Percentiles rank a stretch among this genome's conserved stretches.
phyloP scores from a whole-genome alignment of 805 yeast species.

The Candida oleophila region DNA sequence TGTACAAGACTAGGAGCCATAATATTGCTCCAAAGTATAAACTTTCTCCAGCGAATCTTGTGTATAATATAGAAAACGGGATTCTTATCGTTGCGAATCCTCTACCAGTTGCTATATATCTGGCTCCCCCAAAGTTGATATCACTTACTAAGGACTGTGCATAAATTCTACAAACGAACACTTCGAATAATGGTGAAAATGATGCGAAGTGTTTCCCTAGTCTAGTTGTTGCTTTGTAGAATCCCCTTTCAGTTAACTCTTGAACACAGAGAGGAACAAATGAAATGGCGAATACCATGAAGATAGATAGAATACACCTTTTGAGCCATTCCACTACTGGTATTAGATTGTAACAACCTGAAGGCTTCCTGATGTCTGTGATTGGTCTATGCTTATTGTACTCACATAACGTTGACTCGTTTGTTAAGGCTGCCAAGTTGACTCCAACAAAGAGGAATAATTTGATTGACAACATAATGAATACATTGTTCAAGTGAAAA shows the following conservation, averaged over 20 bases:
- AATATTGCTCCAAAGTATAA: constrained; percentile 62
- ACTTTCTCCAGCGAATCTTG: constrained; percentile 70
- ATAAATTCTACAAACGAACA: constrained; percentile 77
- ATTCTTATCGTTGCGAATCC: constrained; percentile 83
- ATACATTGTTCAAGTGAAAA: constrained; percentile 78
- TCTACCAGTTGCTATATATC: constrained; percentile 83
- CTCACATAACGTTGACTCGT: constrained; percentile 66
- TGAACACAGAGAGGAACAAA: constrained; percentile 77
- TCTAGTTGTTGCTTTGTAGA: constrained; percentile 72
- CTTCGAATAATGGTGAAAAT: constrained; percentile 78
- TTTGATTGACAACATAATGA: constrained; percentile 74
- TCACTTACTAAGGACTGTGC: constrained; percentile 70
- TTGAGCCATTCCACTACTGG: constrained; percentile 81
- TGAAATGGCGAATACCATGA: constrained; percentile 78
- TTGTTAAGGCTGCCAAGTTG: constrained; percentile 70
- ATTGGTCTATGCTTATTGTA: constrained; percentile 65
- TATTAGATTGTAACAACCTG: constrained; percentile 70
- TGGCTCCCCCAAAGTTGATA: constrained; percentile 81
- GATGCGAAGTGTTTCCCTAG: constrained; percentile 67
- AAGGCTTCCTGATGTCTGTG: constrained; percentile 63
- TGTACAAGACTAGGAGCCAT: constrained; percentile 51
- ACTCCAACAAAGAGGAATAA: constrained; percentile 68
- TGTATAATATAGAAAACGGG: constrained; percentile 70
- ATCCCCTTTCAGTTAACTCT: constrained; percentile 79
- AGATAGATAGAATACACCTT: constrained; percentile 77